These are phyloP conservation scores for Dryas octopetala DNA, from an alignment of 306 rosid species.

Conservation along the genomic window DNA sequence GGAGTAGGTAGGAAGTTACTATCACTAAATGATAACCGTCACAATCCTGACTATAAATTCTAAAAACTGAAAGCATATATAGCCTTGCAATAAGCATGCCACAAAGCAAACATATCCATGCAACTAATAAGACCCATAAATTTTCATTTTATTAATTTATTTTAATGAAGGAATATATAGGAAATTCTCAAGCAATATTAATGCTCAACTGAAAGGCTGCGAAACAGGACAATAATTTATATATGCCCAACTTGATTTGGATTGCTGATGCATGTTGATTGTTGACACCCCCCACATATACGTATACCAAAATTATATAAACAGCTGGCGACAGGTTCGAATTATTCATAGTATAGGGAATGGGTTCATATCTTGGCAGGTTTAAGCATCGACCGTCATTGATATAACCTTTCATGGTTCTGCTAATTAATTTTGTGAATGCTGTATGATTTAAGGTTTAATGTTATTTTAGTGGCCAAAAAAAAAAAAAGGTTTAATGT, in stretches of 20 bases:
- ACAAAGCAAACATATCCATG: neutral
- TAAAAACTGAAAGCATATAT: no score
- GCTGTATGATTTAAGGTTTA: neutral
- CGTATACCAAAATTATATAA: neutral
- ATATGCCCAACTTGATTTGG: constrained; percentile 30
- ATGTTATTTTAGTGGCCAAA: no score
- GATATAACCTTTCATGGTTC: neutral
- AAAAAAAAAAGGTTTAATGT: no score
- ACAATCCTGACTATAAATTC: neutral
- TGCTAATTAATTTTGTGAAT: constrained; percentile 4
- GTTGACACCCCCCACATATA: neutral
- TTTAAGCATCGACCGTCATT: neutral
- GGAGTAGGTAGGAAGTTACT: neutral
- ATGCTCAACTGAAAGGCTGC: constrained; percentile 15
- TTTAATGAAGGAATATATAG: neutral
- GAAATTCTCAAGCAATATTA: no score
- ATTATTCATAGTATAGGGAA: neutral
- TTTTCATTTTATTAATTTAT: neutral
- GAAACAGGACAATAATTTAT: constrained; percentile 8
- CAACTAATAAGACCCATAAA: neutral
- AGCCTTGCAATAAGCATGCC: neutral
- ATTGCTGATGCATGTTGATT: neutral
- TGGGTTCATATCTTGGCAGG: neutral
- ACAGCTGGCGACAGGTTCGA: neutral
- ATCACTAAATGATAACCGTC: neutral